These are phyloP conservation scores for Daldinia caldariorum DNA, from an alignment of 495 filamentous ascomycete species.

Conservation along the genomic window DNA sequence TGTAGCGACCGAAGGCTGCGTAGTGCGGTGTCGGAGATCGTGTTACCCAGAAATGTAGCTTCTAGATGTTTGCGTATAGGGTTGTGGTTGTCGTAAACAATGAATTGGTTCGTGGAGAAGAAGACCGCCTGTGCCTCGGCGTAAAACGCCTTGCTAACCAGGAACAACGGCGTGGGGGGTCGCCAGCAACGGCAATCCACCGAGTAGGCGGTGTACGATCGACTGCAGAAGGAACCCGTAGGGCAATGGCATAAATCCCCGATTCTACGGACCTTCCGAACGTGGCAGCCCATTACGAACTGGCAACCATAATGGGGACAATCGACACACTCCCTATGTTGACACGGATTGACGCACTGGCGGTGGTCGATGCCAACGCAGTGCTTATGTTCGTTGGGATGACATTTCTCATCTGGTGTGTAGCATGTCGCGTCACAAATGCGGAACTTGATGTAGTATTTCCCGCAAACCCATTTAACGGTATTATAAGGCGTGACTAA, in stretches of 20 bases:
- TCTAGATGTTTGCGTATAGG: too few relatives aligned
- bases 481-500: neutral
- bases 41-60: too few relatives aligned
- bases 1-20: neutral
- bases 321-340: neutral
- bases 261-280: too few relatives aligned
- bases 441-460: too few relatives aligned
- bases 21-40: neutral
- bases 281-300: neutral
- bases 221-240: neutral
- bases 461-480: too few relatives aligned
- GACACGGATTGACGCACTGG: neutral
- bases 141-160: neutral
- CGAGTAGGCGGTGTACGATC: neutral
- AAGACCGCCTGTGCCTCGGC: neutral
- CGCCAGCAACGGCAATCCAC: neutral
- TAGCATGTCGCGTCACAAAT: too few relatives aligned
- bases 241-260: neutral
- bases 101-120: neutral
- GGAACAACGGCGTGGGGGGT: neutral
- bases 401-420: neutral
- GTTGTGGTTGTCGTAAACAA: too few relatives aligned
- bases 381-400: neutral
- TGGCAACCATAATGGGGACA: neutral
- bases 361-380: too few relatives aligned